Percentiles rank a stretch among this genome's conserved stretches.
Conservation (phyloP, 768 basidiomycete genomes). For the Phaffia tasmanica region DNA sequence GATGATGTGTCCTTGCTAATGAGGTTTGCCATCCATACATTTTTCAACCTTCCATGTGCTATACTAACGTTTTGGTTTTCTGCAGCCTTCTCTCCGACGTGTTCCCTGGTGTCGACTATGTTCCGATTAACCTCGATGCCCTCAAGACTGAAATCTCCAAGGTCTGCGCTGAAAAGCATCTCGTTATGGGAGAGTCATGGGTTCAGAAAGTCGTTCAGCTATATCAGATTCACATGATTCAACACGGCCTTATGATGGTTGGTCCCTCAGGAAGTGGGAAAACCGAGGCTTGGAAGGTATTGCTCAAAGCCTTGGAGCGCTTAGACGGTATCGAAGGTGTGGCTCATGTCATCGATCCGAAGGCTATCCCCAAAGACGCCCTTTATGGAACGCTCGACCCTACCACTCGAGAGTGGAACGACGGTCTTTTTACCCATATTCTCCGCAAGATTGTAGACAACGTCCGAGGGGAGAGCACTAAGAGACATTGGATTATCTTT, state of each 20-base stretch:
- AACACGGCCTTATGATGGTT: constrained; percentile 99
- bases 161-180: constrained; percentile 72
- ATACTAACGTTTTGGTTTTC: not conserved
- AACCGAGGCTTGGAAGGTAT: constrained; percentile 90
- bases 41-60: not conserved
- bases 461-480: constrained; percentile 90
- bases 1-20: constrained; percentile 91
- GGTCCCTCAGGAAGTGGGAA: constrained; percentile 95
- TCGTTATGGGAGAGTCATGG: constrained; percentile 83
- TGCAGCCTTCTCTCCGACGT: constrained; percentile 82
- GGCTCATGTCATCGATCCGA: constrained; percentile 94
- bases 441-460: constrained; percentile 96
- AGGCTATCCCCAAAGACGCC: constrained; percentile 97
- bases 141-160: constrained; percentile 74
- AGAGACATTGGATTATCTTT: constrained; percentile 98
- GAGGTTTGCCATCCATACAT: constrained; percentile 47
- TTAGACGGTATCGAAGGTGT: constrained; percentile 87
- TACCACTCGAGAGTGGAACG: constrained; percentile 98
- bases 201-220: constrained; percentile 90
- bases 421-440: constrained; percentile 95
- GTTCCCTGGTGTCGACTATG: constrained; percentile 88
- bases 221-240: constrained; percentile 98
- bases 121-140: constrained; percentile 74
- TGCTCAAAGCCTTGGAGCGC: constrained; percentile 77
- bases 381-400: constrained; percentile 93